Conservation (phyloP, 345 rosid species). For the Populus ilicifolia region DNA sequence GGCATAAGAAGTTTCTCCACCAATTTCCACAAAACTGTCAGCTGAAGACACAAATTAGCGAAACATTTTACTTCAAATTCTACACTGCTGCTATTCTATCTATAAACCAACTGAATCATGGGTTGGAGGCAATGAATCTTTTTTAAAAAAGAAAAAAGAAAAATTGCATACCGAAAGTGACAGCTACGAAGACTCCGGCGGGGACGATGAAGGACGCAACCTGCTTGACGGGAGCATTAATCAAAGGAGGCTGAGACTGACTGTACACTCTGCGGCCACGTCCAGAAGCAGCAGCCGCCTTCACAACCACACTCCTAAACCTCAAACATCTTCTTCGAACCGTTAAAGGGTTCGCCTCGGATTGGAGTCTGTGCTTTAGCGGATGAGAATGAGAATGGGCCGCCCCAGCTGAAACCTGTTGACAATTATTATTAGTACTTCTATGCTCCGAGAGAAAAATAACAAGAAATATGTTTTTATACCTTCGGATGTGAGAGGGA, state of each 20-base stretch:
- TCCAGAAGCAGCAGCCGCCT: constrained; percentile 40
- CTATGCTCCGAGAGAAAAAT: too few species aligned
- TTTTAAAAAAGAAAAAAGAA: neutral
- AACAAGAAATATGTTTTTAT: neutral
- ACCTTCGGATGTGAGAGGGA: constrained; percentile 52
- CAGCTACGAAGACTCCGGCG: constrained; percentile 50
- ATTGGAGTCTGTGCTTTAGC: constrained; percentile 18
- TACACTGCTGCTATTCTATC: too few species aligned
- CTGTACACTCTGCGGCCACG: constrained; percentile 53
- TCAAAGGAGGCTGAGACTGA: constrained; percentile 52
- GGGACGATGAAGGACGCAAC: constrained; percentile 55
- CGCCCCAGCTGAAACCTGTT: too few species aligned
- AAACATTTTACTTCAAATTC: neutral
- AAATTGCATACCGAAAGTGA: constrained; percentile 61
- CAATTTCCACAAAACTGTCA: constrained; percentile 93
- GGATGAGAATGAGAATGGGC: too few species aligned
- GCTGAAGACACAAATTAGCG: constrained; percentile 73
- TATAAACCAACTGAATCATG: too few species aligned
- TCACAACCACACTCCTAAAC: constrained; percentile 40
- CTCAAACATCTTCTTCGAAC: constrained; percentile 29
- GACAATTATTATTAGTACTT: too few species aligned
- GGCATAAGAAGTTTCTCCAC: constrained; percentile 63
- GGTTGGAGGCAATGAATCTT: neutral
- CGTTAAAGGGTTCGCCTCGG: constrained; percentile 16
- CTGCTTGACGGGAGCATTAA: constrained; percentile 52